Evolutionary conservation across 768 basidiomycete genomes (phyloP), one percentile per base, ranked within the genome.

Genomic region (Daedaleopsis sinensis): DNA sequence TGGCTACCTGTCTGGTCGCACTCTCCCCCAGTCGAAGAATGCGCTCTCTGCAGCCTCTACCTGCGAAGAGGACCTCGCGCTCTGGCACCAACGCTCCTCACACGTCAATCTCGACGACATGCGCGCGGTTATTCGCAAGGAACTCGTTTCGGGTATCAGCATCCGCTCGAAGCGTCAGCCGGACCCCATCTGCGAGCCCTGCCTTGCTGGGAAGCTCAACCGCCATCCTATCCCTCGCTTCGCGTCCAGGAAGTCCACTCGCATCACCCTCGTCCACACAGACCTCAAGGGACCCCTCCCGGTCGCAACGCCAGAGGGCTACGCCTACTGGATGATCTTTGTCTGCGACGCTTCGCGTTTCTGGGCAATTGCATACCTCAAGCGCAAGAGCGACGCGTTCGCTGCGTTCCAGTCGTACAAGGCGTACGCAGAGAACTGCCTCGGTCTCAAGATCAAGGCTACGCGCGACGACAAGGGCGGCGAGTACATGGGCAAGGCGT

Each of bases 181-280:
- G 16, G 71, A 71, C 59, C 72, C 73, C n/a, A 68, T 76, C 39
- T 75, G 75, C 63, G 72, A 73, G 57, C 70, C 72, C 7, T 75
- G 75, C 55, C 61, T 75, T n/a, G 52, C 62, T 10, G 73, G 74
- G 18, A 76, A 76, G 53, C 56, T 59, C 48, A 43, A 52, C 18
- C 55, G 64, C 13, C 57, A 57, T 42, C n/a, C 47, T 38, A 55
- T 65, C 52, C 65, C 67, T 37, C 36, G 19, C 18, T 49, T 46
- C 47, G 52, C 58, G 3, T 55, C 62, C 59, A 21, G 56, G 32
- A 47, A 57, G 16, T 42, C 35, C 13, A 27, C 18, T n/a, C 51
- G 38, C 18, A 36, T 65, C n/a, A 32, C 27, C 27, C 27, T 32
- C 7, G 27, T 32, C 27, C 27, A 32, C 27, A 32, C 3, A 32